phyloP scores from a whole-genome alignment of 2,329 filamentous ascomycete genomes.

The Cercospora zeina region DNA sequence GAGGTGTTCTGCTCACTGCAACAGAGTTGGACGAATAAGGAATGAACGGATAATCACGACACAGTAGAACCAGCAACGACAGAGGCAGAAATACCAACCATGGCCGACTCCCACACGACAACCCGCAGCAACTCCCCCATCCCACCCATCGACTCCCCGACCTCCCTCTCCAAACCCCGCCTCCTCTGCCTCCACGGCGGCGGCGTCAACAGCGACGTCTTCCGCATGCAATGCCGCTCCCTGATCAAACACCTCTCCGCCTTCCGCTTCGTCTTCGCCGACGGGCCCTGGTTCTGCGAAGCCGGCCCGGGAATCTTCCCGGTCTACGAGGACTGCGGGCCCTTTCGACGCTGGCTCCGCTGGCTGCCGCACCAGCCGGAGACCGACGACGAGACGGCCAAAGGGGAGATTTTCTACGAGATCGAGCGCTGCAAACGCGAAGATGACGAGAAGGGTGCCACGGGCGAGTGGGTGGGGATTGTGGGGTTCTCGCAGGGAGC shows the following conservation, averaged over 20 bases:
- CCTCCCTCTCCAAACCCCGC: constrained; percentile 52
- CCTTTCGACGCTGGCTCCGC: constrained; percentile 65
- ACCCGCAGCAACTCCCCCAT: background rate
- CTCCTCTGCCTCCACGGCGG: constrained; percentile 81
- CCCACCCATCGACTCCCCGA: constrained; percentile 12
- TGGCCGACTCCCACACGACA: background rate
- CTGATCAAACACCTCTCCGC: constrained; percentile 54
- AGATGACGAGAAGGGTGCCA: constrained; percentile 47
- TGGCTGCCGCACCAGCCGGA: constrained; percentile 61
- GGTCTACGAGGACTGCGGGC: constrained; percentile 66
- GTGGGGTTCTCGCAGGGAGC: constrained; percentile 55
- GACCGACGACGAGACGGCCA: constrained; percentile 52
- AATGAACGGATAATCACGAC: background rate
- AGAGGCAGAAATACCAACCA: background rate
- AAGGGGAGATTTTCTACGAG: constrained; percentile 51
- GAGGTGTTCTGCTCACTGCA: background rate
- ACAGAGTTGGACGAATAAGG: background rate
- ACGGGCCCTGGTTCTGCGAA: constrained; percentile 65
- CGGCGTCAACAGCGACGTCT: constrained; percentile 70
- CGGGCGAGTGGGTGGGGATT: constrained; percentile 53
- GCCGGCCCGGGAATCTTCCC: constrained; percentile 63
- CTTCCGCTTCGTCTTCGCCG: constrained; percentile 72
- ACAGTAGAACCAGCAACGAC: background rate
- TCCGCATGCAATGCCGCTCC: constrained; percentile 65
- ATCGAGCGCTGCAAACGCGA: constrained; percentile 49